Evolutionary conservation across 2,329 filamentous ascomycete species (phyloP), one percentile per base, ranked within the genome.

Genomic region (Claviceps pusilla): DNA sequence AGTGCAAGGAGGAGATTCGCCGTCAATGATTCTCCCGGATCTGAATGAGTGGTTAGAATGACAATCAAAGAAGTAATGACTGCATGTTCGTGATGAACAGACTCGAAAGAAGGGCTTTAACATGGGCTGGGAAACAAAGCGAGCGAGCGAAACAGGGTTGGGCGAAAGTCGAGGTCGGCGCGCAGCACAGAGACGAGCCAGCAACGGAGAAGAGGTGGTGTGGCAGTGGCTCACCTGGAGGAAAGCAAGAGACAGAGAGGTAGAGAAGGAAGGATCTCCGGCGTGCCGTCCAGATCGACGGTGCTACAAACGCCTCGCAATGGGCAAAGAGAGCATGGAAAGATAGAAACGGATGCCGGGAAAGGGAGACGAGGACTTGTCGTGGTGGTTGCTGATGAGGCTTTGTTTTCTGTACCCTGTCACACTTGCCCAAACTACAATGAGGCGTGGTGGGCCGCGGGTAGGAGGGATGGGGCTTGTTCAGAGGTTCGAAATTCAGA

Each of bases 401-500:
- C 68, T 71, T 71, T 68, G 68, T 67, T 70, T 70, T 70, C 64
- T 60, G 57, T 61, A 65, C 65, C 65, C 62, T 68, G 68, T 67
- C 63, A 60, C 63, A 64, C 60, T 61, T 61, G 57, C 59, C 56
- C 59, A 62, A 59, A 59, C 58, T 57, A 62, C 60, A 59, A 61
- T 60, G 59, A 61, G 59, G 63, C 57, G 59, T 51, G 62, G 62
- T 60, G 60, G 59, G 55, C 59, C 57, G 53, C 33, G 46, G 50
- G 50, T 47, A 49, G 54, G 49, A 48, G 50, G 46, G 46, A 55
- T 3, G 50, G 50, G 45, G 41, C 50, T 52, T 51, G 28, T 19
- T 35, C 54, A 50, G 46, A 49, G 47, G 46, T 48, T 33, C 46
- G 24, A 45, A 19, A n/a, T 33, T 42, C 47, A 35, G 47, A 49